Conservation (phyloP, 2,329 filamentous ascomycete genomes). For the Biscogniauxia marginata region DNA sequence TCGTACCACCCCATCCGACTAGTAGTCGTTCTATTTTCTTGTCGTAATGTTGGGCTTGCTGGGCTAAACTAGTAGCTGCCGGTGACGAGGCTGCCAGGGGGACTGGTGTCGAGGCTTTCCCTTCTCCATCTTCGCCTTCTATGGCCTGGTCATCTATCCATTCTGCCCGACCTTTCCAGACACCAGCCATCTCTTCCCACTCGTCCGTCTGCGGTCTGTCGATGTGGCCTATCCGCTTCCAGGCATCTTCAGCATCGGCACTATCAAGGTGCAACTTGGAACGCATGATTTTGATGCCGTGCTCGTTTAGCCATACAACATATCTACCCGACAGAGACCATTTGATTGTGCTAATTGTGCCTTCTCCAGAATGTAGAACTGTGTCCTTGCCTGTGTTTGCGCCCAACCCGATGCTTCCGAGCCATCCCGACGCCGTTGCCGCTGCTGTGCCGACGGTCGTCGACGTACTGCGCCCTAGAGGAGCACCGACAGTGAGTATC, state of each 20-base stretch:
- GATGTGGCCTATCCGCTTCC: slow-evolving; percentile 92
- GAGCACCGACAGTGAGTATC: slow-evolving; percentile 80
- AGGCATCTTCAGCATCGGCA: slow-evolving; percentile 76
- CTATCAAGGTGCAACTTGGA: slow-evolving; percentile 79
- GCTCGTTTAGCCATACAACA: slow-evolving; percentile 93
- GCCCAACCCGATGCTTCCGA: slow-evolving; percentile 82
- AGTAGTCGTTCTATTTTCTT: slow-evolving; percentile 72
- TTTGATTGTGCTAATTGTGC: slow-evolving; percentile 84
- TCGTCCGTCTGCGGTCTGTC: slow-evolving; percentile 81
- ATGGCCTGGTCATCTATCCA: slow-evolving; percentile 87
- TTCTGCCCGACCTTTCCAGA: slow-evolving; percentile 89
- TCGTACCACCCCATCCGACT: slow-evolving; percentile 92
- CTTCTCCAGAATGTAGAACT: slow-evolving; percentile 87
- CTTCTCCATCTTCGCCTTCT: slow-evolving; percentile 65
- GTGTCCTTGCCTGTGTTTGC: slow-evolving; percentile 79
- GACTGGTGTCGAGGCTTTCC: slow-evolving; percentile 30
- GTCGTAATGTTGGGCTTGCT: slow-evolving; percentile 47
- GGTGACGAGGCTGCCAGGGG: slow-evolving; percentile 36
- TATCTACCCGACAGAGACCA: slow-evolving; percentile 94
- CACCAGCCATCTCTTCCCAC: slow-evolving; percentile 95
- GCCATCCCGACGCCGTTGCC: slow-evolving; percentile 83
- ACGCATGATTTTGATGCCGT: slow-evolving; percentile 97
- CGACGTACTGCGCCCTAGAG: slow-evolving; percentile 77
- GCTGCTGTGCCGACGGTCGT: slow-evolving; percentile 83
- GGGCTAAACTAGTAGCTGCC: slow-evolving; percentile 46